Base-by-base conservation (phyloP, 192 early-diverging fungal genomes). In the Blastocladiella britannica region DNA sequence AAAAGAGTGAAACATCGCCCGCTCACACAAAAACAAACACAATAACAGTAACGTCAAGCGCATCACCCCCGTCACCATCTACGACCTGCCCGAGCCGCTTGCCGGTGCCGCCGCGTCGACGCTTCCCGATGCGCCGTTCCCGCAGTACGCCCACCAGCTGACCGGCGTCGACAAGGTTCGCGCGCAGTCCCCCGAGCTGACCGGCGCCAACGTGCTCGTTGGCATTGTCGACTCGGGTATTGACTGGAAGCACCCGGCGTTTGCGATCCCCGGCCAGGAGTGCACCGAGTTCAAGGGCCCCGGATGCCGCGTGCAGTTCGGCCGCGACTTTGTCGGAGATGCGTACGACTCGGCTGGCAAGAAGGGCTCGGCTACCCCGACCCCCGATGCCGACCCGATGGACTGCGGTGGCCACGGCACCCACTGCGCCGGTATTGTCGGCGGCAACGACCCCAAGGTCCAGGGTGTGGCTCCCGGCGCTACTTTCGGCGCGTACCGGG, bases 401-500 rank as follows among this genome's bases (percentile, higher is more conserved):
- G 72, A 70, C 0, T 82, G 81, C 60, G 70, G 77, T 55, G 81
- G 78, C 4, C 81, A 82, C 53, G 78, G 80, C 20, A 81, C 79
- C 20, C 77, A 82, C 31, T 69, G 80, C 18, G 67, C 75, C 15
- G 85, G 85, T 4, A 76, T 88, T 58, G 86, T 76, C 12, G 86
- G 79, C 15, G 69, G 79, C 23, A 79, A 82, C 60, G 25, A 30
- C 3, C 52, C 28, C 7, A 65, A 58, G 26, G 60, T 88, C 57
- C 66, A 61, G 26, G 91, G 91, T 51, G 84, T 90, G 20, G 89
- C 87, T 18, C 91, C 91, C 0, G 75, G 76, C 53, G 88, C 80
- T 25, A 85, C 72, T 4, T 63, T 92, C 27, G 84, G 84, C 9
- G 76, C 74, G 5, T 95, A 86, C 74, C 72, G 89, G 56, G n/a